These are phyloP conservation scores for Gossypium trilobum DNA, from an alignment of 441 rosid species.

Conservation along the genomic window DNA sequence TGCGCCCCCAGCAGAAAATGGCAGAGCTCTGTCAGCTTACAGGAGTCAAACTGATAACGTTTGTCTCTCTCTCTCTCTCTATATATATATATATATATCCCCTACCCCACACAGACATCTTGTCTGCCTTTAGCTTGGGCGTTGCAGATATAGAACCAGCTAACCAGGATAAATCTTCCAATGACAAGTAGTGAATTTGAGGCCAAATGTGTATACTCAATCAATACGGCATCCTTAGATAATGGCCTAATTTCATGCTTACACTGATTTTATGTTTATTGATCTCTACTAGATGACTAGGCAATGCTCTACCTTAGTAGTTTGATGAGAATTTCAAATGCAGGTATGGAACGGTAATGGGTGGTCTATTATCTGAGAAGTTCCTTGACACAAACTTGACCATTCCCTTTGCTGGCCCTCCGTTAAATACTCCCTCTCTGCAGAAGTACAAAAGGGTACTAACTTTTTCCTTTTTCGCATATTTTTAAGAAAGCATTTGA, in stretches of 20 bases:
- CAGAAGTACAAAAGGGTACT: conserved; percentile 83
- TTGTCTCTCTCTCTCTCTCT: conserved; percentile 25
- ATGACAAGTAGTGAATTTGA: not conserved
- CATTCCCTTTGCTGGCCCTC: conserved; percentile 77
- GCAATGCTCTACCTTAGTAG: conserved; percentile 4
- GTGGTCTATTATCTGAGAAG: conserved; percentile 87
- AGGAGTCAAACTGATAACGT: conserved; percentile 94
- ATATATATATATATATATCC: not conserved
- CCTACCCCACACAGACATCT: not conserved
- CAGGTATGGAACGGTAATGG: conserved; percentile 93
- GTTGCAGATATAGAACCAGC: not conserved
- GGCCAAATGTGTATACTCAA: not conserved
- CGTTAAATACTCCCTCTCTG: conserved; percentile 76
- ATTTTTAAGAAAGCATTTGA: not conserved
- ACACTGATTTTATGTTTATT: conserved; percentile 1
- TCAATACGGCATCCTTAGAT: not conserved
- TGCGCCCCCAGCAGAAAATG: conserved; percentile 95
- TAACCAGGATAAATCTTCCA: not conserved
- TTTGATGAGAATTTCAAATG: conserved; percentile 21
- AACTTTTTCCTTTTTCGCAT: not conserved
- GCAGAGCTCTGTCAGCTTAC: conserved; percentile 80
- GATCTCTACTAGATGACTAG: not conserved
- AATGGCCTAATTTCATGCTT: not conserved
- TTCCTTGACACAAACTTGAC: conserved; percentile 74
- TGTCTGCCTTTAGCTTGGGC: not conserved